Evolutionary conservation across 768 basidiomycete species (phyloP), one percentile per base, ranked within the genome.

Genomic region (Pleurotus ostreatus): DNA sequence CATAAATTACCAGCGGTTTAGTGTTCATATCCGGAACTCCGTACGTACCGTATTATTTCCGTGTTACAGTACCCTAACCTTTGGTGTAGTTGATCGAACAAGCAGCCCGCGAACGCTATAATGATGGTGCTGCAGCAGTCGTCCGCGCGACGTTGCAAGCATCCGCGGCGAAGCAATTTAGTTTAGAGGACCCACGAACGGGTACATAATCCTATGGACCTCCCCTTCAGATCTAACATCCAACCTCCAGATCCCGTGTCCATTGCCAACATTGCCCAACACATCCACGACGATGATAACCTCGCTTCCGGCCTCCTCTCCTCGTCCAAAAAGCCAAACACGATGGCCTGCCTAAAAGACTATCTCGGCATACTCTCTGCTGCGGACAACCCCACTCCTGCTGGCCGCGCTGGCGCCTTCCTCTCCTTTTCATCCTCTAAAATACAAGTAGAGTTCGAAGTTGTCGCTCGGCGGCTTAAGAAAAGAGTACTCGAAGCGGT

Each of bases 1-100:
- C 47, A 81, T 98, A 47, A 98, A 98, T 72, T 90, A 86, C 66
- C 88, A 94, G 62, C 88, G 83, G 63, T 96, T 94, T 70, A 85
- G 89, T 61, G 76, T 92, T 30, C 86, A 92, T 62, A 83, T 97
- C 52, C 87, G 96, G 43, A 96, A 97, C 71, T 78, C 86, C 65
- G 93, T 92, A 61, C 6, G 83, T 62, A 46, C 30, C n/a, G 39
- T 58, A 12, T 22, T 15, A 46, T 43, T 49, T 55, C 16, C 2
- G 23, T 16, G 18, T 37, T 30, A 60, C 48, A 18, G 25, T 49
- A 26, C 60, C 61, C 57, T 61, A 63, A 46, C 55, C 54, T 13
- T 34, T 23, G 38, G 43, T 49, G 39, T 67, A 95, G 93, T 77
- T 98, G 46, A 83, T 98, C 47, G 84, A 86, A 57, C 76, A 78